Evolutionary conservation across 768 basidiomycete genomes (phyloP), one percentile per base, ranked within the genome.

Genomic region (Chalciporus pseudorubinellus): DNA sequence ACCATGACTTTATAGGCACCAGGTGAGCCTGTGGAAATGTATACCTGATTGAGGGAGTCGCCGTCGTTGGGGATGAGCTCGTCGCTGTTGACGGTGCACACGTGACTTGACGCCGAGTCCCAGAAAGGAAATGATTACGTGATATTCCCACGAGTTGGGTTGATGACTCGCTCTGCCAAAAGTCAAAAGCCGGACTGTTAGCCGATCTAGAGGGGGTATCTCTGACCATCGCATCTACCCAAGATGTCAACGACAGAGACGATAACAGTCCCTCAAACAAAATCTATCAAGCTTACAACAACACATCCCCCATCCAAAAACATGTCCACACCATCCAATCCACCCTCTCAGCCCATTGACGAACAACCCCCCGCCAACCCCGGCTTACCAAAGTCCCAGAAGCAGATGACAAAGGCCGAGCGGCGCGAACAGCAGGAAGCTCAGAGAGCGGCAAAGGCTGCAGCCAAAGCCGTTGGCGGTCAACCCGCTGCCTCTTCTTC

Each of bases 351-450:
- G n/a, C n/a, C n/a, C n/a, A n/a, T n/a, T n/a, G n/a, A n/a, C n/a
- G n/a, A n/a, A n/a, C n/a, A n/a, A n/a, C n/a, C n/a, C n/a, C n/a
- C n/a, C n/a, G n/a, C n/a, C 22, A 50, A 42, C 51, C 53, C 51
- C 39, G 22, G 42, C 44, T 18, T 50, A 33, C 51, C 66, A 56
- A 73, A 74, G 54, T 74, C 81, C 12, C 85, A 88, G 63, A 87
- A 88, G 61, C 77, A 79, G 38, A 85, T 88, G 81, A 82, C 88
- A 24, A 93, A 89, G 69, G 85, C 87, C 5, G 87, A 89, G 63
- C 79, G 89, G 24, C 75, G 87, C 59, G 89, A 88, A 61, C 75
- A 87, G 14, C 89, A 92, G 66, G 89, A 90, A 65, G 77, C 75
- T 56, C 88, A 92, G 62, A 77, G 89, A 46, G 89, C 89, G 10